Evolutionary conservation across 176 grass and related monocot species (phyloP).

Genomic region (Bothriochloa decipiens): DNA sequence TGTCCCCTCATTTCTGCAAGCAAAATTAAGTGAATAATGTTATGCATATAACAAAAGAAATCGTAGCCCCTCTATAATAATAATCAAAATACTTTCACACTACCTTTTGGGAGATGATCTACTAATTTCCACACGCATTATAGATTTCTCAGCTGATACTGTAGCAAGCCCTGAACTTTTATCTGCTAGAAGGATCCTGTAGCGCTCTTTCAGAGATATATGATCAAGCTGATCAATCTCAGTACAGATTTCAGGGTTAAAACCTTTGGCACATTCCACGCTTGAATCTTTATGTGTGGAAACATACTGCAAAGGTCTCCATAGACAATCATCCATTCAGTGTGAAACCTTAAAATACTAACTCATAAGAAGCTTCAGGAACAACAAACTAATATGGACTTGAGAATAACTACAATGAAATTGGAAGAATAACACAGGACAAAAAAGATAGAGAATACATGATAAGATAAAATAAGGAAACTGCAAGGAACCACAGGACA

Average conservation of each 20-base stretch:
- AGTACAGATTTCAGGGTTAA: not conserved
- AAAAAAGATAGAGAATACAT: constrained; percentile 7
- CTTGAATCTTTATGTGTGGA: constrained; percentile 35
- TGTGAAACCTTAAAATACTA: not conserved
- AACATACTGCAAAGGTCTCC: constrained; percentile 43
- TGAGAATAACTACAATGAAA: constrained; percentile 1
- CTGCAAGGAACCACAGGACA: not conserved
- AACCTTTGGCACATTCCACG: not conserved
- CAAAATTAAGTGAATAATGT: constrained; percentile 23
- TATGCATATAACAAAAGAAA: not conserved
- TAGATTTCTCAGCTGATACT: constrained; percentile 21
- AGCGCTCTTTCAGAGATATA: constrained; percentile 52
- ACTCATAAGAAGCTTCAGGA: constrained; percentile 21
- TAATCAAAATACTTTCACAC: constrained; percentile 24
- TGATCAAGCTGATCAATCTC: constrained; percentile 51
- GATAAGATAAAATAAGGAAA: constrained; percentile 1
- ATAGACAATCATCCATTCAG: constrained; percentile 21
- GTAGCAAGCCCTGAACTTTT: constrained; percentile 27
- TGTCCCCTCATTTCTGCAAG: constrained; percentile 46
- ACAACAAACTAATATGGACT: constrained; percentile 6
- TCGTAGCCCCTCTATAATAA: constrained; percentile 9
- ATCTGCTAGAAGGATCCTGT: constrained; percentile 39
- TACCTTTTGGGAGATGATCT: constrained; percentile 45
- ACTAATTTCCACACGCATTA: constrained; percentile 29
- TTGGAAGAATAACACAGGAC: not conserved